Base-by-base conservation (phyloP, 495 filamentous ascomycete genomes). In the Cercophora newfieldiana region DNA sequence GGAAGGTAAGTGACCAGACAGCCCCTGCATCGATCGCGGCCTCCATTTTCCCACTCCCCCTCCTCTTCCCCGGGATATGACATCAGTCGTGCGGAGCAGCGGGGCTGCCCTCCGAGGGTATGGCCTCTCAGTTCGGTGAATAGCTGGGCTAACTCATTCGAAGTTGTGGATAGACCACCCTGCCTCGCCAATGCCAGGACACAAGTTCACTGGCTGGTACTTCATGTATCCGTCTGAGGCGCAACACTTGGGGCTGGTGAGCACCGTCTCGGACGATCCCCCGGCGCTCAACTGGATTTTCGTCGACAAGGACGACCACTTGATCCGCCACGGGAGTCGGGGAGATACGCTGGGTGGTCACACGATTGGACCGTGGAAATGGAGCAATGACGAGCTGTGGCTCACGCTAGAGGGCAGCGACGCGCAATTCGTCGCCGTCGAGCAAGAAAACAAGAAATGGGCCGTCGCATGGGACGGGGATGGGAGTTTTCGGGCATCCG, bases 201-300 rank as follows among this genome's bases (percentile, higher is more conserved):
- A 85, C 74, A 81, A 80, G 26, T 87, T 89, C 69, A 80, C 81
- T 66, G 86, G 86, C 14, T 88, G 85, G 69, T 87, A 84, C 73
- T 85, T 88, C 67, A 80, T 79, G 10, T 87, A 87, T 69, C 87
- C 87, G 22, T 75, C 78, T 19, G 81, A 84, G n/a, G 80, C 80
- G 54, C 73, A 81, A 54, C 84, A 82, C 71, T 80, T 82, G 62
- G 86, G 85, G 4, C 74, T 88, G 61, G 86, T 89, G 63, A 83
- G 85, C 31, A 82, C 82, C 51, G 84, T 87, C 68, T 74, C 75
- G 0, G 85, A 86, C 60, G 83, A 86, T 64, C 85, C 86, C 4
- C 87, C 87, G 19, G 81, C 84, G 79, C 80, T 89, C 28, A 86
- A 88, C 77, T 89, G 87, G 87, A 83, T 89, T 12, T 89, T 85